Conservation (phyloP, 768 basidiomycete genomes). For the Boletus huronensis region DNA sequence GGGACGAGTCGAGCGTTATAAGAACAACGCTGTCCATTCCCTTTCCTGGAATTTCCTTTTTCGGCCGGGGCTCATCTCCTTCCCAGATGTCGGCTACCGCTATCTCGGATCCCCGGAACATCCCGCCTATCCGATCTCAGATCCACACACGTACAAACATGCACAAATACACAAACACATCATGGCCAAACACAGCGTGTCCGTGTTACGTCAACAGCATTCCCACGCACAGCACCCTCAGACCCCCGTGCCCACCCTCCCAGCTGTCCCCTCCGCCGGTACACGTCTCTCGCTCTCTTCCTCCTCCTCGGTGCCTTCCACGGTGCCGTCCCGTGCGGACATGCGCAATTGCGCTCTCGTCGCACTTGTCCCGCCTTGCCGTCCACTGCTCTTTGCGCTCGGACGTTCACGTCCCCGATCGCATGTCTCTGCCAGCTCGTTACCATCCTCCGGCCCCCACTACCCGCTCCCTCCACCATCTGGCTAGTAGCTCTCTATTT, state of each 20-base stretch:
- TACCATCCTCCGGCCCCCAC: not conserved
- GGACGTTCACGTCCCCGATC: too few relatives aligned
- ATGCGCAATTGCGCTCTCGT: slow-evolving; percentile 13
- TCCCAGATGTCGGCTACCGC: slow-evolving; percentile 38
- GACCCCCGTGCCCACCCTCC: slow-evolving; percentile 9
- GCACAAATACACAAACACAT: slow-evolving; percentile 8
- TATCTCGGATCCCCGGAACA: slow-evolving; percentile 33
- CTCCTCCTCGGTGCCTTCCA: slow-evolving; percentile 3
- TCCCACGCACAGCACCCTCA: slow-evolving; percentile 32
- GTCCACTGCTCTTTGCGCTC: not conserved
- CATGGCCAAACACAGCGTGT: slow-evolving; percentile 26
- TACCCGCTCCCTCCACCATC: not conserved
- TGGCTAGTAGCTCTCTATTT: not conserved
- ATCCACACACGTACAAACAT: slow-evolving; percentile 22
- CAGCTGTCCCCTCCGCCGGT: slow-evolving; percentile 12
- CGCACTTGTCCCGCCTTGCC: not conserved
- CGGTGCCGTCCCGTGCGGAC: slow-evolving; percentile 6
- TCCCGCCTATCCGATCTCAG: slow-evolving; percentile 32
- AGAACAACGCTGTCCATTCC: slow-evolving; percentile 31
- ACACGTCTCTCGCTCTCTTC: not conserved
- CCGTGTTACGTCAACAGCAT: slow-evolving; percentile 29
- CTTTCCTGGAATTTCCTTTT: slow-evolving; percentile 25
- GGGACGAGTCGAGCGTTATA: slow-evolving; percentile 26
- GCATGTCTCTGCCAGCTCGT: not conserved
- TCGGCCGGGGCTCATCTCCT: slow-evolving; percentile 22